A percentile compares a stretch with the other conserved stretches of the same genome.
These are phyloP conservation scores for Triticum dicoccoides DNA, from an alignment of 176 grass and related monocot genomes.

Conservation along the genomic window DNA sequence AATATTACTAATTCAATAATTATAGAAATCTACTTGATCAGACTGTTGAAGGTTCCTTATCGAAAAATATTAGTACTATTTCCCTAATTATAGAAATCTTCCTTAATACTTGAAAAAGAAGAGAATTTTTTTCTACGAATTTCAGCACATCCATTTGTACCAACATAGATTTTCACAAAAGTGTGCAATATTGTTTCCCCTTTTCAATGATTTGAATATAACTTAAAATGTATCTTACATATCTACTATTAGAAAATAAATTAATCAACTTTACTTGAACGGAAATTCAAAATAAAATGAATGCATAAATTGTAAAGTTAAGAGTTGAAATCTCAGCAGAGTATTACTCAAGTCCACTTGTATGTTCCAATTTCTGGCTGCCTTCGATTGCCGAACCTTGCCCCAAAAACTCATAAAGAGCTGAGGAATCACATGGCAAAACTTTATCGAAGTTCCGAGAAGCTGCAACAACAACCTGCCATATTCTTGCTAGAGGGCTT, in stretches of 20 bases:
- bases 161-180: not conserved
- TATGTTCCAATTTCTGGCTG: slow-evolving; percentile 45
- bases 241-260: not conserved
- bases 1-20: not conserved
- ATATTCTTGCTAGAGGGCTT: slow-evolving; percentile 71
- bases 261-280: not conserved
- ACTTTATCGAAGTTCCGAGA: slow-evolving; percentile 48
- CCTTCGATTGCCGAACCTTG: slow-evolving; percentile 59
- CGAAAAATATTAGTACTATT: not conserved
- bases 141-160: not conserved
- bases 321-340: not conserved
- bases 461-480: slow-evolving; percentile 59
- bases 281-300: not conserved
- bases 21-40: not conserved
- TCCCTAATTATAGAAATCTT: not conserved
- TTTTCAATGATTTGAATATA: not conserved
- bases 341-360: slow-evolving; percentile 46
- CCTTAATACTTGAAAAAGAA: not conserved
- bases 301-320: not conserved
- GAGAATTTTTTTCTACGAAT: not conserved
- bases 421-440: slow-evolving; percentile 55
- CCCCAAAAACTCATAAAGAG: slow-evolving; percentile 65
- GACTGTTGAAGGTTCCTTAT: not conserved
- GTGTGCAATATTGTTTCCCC: not conserved
- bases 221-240: not conserved